phyloP scores from a whole-genome alignment of 2,329 filamentous ascomycete species.

The Hypoxylon sp. region DNA sequence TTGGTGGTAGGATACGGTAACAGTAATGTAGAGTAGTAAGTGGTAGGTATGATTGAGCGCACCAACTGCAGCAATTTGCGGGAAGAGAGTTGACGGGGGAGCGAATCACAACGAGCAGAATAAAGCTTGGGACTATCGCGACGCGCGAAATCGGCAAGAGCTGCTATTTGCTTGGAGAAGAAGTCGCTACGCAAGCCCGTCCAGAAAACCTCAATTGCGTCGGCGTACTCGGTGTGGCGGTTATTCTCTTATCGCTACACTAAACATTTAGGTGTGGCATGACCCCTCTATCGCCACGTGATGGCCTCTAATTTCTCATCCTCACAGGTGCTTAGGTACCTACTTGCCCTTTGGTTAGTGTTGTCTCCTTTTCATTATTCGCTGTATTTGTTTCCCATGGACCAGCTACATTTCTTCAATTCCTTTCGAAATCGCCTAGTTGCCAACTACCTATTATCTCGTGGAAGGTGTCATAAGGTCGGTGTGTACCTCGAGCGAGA shows the following conservation, averaged over 20 bases:
- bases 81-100: neutral
- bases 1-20: constrained; percentile 25
- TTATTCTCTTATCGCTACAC: constrained; percentile 31
- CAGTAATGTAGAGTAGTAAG: constrained; percentile 3
- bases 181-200: constrained; percentile 8
- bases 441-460: neutral
- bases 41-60: constrained; percentile 23
- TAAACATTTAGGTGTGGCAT: constrained; percentile 13
- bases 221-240: constrained; percentile 32
- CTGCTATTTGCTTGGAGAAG: constrained; percentile 20
- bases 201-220: constrained; percentile 36
- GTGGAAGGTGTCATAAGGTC: too few relatives aligned
- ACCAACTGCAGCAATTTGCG: constrained; percentile 4
- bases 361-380: neutral
- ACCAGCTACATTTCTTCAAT: neutral
- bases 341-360: neutral
- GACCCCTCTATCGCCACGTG: constrained; percentile 41
- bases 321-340: neutral
- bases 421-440: neutral
- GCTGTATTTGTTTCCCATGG: too few relatives aligned
- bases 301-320: constrained; percentile 12
- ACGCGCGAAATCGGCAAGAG: constrained; percentile 22
- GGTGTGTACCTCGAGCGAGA: neutral
- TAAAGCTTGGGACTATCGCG: constrained; percentile 1
- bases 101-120: constrained; percentile 26